Evolutionary conservation across 169 alveolate genomes (phyloP), one percentile per base, ranked within the genome.

Genomic region (Babesia divergens): DNA sequence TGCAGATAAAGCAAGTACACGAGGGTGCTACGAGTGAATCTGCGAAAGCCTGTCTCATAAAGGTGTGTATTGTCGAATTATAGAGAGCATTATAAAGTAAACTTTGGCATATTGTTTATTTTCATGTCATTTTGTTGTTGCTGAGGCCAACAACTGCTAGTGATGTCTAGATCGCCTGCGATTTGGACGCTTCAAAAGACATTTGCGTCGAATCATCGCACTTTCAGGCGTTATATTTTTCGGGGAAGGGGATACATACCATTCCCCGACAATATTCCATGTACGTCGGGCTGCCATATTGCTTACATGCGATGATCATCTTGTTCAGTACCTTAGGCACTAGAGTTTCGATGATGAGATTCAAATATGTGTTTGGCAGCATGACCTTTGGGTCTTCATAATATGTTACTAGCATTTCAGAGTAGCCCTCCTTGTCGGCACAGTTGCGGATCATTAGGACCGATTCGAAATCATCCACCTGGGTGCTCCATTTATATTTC

Each of bases 381-480:
- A 80, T 37, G 2, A 65, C 84, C 72, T 60, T 80, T 18, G 88
- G 88, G 67, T 80, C 52, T 55, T 80, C 88, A 24, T 42, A 80
- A 59, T 70, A 60, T 6, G 83, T 69, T 16, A 66, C 83, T 14
- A 69, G 47, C 83, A 80, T 80, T 29, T 55, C 37, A 26, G 76
- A 69, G 16, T 28, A 31, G 32, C 58, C 62, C n/a, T 18, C 53
- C 14, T 42, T 49, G 13, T 18, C 56, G 44, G 66, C 49, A 49
- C n/a, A 22, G 69, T 77, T 60, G 37, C 60, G 32, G 13, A 77
- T 65, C 54, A 77, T 69, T 26, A 77, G 47, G 3, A 58, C 34
- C 38, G 80, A 64, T 69, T 77, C 86, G 58, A 69, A 80, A 28
- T 80, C 84, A 14, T 68, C 84, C 5, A 80, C 88, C 37, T 50